Base-by-base conservation (phyloP, 768 basidiomycete species). In the Dioszegia aurantiaca region DNA sequence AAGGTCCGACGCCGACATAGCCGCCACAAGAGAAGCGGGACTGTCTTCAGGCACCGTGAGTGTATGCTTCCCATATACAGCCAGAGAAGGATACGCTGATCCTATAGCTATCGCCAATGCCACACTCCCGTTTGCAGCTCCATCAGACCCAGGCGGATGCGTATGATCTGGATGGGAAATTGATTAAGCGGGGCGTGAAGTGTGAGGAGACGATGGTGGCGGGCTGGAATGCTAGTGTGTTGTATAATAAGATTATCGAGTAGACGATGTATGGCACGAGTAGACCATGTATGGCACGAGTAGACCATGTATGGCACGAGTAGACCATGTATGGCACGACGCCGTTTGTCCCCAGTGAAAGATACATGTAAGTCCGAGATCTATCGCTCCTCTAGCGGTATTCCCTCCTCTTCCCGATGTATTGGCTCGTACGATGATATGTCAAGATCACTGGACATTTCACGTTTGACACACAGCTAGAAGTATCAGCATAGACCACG, bases 241-340 rank as follows among this genome's bases (percentile, higher is more conserved):
- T 79, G 19, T 80, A 78, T 55, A 77, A 77, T 70, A 76, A 76
- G 63, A 71, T 78, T n/a, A 47, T 75, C 26, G 64, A 70, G 16
- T 72, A 59, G 43, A 21, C 8, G 21, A 17, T 14, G 23, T 14
- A 9, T 3, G 30, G 28, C 26, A 51, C 3, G 30, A 31, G 28
- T 44, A 10, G 17, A 21, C 8, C 5, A 17, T 14, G 23, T 14
- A 9, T 3, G 30, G 28, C 26, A 51, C 3, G 30, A 31, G n/a
- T n/a, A n/a, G n/a, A n/a, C n/a, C n/a, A n/a, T n/a, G n/a, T n/a
- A n/a, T n/a, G n/a, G n/a, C n/a, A n/a, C n/a, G n/a, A n/a, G n/a
- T n/a, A n/a, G n/a, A n/a, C n/a, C n/a, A n/a, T n/a, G n/a, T n/a
- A n/a, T n/a, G n/a, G n/a, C n/a, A n/a, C n/a, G n/a, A n/a, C n/a